A percentile compares a stretch with the other conserved stretches of the same genome.
These are phyloP conservation scores for Nowakowskiella sp. DNA, from an alignment of 192 early-diverging fungal species.

Conservation along the genomic window DNA sequence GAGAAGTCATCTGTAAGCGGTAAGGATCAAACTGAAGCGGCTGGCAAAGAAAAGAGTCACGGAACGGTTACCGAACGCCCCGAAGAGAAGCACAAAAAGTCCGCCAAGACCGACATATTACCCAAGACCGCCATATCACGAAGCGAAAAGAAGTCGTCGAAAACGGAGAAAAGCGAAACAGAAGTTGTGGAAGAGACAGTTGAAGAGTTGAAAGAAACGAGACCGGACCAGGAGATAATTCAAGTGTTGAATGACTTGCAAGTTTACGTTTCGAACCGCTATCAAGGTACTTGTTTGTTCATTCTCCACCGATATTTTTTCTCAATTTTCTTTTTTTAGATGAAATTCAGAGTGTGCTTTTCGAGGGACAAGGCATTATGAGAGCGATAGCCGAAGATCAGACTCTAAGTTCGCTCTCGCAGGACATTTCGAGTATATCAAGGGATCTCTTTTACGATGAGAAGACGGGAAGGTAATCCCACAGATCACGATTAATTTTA, in stretches of 20 bases:
- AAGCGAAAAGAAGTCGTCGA: neutral
- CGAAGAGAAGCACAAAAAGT: neutral
- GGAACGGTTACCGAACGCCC: neutral
- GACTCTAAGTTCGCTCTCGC: neutral
- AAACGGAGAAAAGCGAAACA: neutral
- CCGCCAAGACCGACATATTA: neutral
- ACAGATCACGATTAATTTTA: neutral
- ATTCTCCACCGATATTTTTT: neutral
- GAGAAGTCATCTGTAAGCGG: neutral
- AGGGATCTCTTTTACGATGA: neutral
- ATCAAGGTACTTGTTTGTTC: neutral
- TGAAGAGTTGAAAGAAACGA: neutral
- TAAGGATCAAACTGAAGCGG: neutral
- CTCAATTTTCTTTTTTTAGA: neutral
- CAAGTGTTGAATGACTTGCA: neutral
- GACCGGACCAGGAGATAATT: neutral
- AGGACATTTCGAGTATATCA: neutral
- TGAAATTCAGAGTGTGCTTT: neutral
- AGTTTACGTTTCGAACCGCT: neutral
- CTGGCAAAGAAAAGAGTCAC: neutral
- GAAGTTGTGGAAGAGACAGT: neutral
- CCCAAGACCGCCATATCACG: neutral
- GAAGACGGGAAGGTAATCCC: neutral
- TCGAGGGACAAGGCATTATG: neutral
- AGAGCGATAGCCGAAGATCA: neutral